phyloP scores from a whole-genome alignment of 148 eudicot genomes.

The Bassia scoparia region DNA sequence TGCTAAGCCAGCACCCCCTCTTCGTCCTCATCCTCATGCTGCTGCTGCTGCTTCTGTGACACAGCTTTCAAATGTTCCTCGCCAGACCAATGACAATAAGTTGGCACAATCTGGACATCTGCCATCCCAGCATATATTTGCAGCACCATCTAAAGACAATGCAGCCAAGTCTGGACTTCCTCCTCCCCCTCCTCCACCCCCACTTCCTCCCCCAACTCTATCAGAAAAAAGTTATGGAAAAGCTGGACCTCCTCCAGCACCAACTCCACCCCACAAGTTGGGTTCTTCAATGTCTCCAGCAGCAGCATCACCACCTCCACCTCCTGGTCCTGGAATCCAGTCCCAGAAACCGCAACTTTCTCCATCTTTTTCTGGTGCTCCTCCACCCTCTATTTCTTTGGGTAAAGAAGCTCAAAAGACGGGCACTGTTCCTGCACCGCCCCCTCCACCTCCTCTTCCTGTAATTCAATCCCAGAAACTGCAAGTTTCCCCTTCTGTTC shows the following conservation, averaged over 20 bases:
- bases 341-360: conserved; percentile 18
- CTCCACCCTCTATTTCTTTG: conserved; percentile 47
- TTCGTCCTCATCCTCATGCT: background rate
- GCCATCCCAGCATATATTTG: conserved; percentile 9
- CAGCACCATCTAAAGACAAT: conserved; percentile 21
- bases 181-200: conserved; percentile 29
- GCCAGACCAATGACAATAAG: conserved; percentile 1
- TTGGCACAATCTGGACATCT: conserved; percentile 11
- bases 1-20: conserved; percentile 21
- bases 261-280: conserved; percentile 28
- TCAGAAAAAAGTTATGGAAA: conserved; percentile 1
- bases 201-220: conserved; percentile 17
- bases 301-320: no score
- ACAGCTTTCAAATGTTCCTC: background rate
- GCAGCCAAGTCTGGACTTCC: conserved; percentile 8
- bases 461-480: conserved; percentile 17
- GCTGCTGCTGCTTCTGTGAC: background rate
- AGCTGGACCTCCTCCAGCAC: conserved; percentile 28
- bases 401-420: conserved; percentile 27
- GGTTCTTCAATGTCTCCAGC: conserved; percentile 18
- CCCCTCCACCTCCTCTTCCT: conserved; percentile 22
- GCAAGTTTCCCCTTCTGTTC: conserved; percentile 27
- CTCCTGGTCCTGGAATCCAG: background rate
- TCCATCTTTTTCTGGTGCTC: conserved; percentile 39
- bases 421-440: conserved; percentile 46